Base-by-base conservation (phyloP, 1,139 yeast genomes). In the Pichia sp. region DNA sequence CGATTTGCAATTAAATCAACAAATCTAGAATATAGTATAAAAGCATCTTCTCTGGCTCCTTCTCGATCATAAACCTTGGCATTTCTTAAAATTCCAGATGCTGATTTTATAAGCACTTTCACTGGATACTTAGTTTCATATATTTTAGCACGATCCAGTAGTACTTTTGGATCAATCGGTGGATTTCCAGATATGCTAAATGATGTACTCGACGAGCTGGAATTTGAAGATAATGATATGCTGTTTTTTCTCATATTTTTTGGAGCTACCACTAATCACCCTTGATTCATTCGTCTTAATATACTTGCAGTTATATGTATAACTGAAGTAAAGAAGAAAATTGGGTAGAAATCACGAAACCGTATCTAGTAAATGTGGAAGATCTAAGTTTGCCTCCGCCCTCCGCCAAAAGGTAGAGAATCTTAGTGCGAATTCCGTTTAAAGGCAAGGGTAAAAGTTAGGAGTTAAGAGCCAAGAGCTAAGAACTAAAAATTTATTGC, bases 1-100 rank as follows among this genome's bases (percentile, higher is more conserved):
- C 64, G 63, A 57, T 73, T 69, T 45, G 73, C 66, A 34, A 76
- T 65, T 43, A 77, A 62, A 46, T 76, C 77, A 7, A 76, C 67
- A 52, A 70, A 74, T 43, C 82, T 58, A 32, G 69, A 57, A 53
- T 73, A 74, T 41, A 76, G 57, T n/a, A 73, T 57, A 51, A 70
- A 76, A 1, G 80, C 75, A 48, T 73, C 73, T 35, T 66, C 70
- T 41, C 60, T 58, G 16, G 67, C 62, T 22, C 63, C 59, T 39
- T 70, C 76, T 4, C 55, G 48, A 24, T 65, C 64, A 56, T 70
- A 75, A 16, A 69, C 59, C 32, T 65, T 64, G 0, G 79, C 80
- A 66, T 77, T 66, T n/a, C 52, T 62, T 36, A 66, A 53, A 27
- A 71, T 55, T 11, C 69, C 62, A 16, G 62, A 56, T 22, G 75